phyloP scores from a whole-genome alignment of 768 basidiomycete species.

The Tephrocybe sp. region DNA sequence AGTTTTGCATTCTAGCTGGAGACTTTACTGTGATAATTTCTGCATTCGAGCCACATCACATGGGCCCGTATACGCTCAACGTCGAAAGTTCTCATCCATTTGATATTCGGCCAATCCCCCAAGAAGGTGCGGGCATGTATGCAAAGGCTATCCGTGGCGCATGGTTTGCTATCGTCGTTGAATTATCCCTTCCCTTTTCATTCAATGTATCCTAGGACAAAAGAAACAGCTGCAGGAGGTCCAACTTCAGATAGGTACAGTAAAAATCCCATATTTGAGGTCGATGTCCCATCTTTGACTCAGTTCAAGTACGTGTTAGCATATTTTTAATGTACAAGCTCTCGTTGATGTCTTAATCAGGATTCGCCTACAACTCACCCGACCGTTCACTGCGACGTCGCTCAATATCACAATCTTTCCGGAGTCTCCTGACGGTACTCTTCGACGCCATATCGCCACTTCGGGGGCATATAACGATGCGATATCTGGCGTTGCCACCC shows the following conservation, averaged over 20 bases:
- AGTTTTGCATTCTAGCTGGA: constrained; percentile 48
- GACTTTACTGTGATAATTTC: constrained; percentile 85
- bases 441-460: constrained; percentile 51
- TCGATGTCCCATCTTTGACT: constrained; percentile 50
- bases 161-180: constrained; percentile 49
- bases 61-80: constrained; percentile 62
- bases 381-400: constrained; percentile 40
- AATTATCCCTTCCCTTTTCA: neutral
- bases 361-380: constrained; percentile 63
- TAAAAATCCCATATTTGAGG: constrained; percentile 65
- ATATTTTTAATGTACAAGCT: neutral
- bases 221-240: constrained; percentile 60
- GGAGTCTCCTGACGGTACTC: constrained; percentile 23
- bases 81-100: constrained; percentile 63
- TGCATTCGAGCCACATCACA: constrained; percentile 71
- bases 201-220: constrained; percentile 41
- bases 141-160: constrained; percentile 59
- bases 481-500: constrained; percentile 67
- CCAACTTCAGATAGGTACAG: constrained; percentile 64
- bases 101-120: constrained; percentile 62
- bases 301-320: constrained; percentile 51
- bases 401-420: constrained; percentile 64
- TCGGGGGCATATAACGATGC: constrained; percentile 82
- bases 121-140: constrained; percentile 94
- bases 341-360: constrained; percentile 30